These are phyloP conservation scores for Cenchrus americanus DNA, from an alignment of 176 grass and related monocot genomes.

Conservation along the genomic window DNA sequence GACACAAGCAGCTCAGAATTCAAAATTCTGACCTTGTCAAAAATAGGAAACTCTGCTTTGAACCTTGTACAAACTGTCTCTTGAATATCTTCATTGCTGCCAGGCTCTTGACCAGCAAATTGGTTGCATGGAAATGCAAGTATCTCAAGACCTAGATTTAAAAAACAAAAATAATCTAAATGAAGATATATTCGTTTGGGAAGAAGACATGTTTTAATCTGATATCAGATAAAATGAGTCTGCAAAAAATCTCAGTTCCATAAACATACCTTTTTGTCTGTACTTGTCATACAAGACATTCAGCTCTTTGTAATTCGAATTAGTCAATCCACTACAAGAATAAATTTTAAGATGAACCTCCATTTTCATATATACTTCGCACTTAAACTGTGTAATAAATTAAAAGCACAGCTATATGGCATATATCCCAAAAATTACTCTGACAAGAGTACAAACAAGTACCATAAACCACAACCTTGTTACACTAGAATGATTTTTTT, in stretches of 20 bases:
- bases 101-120: conserved; percentile 75
- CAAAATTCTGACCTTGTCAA: conserved; percentile 61
- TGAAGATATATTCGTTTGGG: not conserved
- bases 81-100: conserved; percentile 72
- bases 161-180: not conserved
- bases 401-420: not conserved
- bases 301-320: conserved; percentile 77
- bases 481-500: not conserved
- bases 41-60: conserved; percentile 78
- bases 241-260: not conserved
- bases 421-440: not conserved
- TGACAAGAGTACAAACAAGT: not conserved
- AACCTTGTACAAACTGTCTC: conserved; percentile 68
- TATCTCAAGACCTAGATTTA: conserved; percentile 62
- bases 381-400: not conserved
- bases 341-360: conserved; percentile 22
- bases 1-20: not conserved
- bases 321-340: conserved; percentile 65
- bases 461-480: not conserved
- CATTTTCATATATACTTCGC: not conserved
- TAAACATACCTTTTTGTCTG: conserved; percentile 51
- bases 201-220: not conserved
- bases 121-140: conserved; percentile 85
- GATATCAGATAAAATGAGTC: not conserved
- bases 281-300: conserved; percentile 76